A percentile compares a stretch with the other conserved stretches of the same genome.
Evolutionary conservation across 306 rosid genomes (phyloP).

Genomic region (Quercus ilex): DNA sequence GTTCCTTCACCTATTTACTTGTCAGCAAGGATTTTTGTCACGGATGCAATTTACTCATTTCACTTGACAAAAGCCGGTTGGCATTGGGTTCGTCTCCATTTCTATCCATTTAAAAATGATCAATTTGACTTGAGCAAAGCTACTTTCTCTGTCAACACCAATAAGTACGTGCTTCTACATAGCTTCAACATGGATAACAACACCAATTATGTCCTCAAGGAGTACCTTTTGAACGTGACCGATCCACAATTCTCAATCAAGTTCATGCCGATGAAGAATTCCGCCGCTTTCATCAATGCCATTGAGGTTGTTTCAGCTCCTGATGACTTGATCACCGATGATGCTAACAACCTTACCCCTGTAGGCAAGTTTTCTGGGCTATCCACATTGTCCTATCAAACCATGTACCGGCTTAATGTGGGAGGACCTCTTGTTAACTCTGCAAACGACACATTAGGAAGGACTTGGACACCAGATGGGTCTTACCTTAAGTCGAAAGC

Average conservation of each 20-base stretch:
- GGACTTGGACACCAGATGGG: constrained; percentile 50
- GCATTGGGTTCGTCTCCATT: constrained; percentile 65
- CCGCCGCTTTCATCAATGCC: constrained; percentile 53
- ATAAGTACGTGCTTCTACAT: constrained; percentile 51
- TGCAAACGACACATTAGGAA: constrained; percentile 40
- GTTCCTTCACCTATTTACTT: constrained; percentile 45
- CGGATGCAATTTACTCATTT: constrained; percentile 51
- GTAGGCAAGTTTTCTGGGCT: constrained; percentile 30
- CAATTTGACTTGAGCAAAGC: constrained; percentile 49
- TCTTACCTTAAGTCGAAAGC: constrained; percentile 29
- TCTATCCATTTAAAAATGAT: constrained; percentile 38
- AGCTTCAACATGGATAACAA: constrained; percentile 47
- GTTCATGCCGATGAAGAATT: constrained; percentile 47
- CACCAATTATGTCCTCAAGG: constrained; percentile 43
- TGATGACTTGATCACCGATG: constrained; percentile 26
- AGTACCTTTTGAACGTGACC: constrained; percentile 41
- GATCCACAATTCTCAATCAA: constrained; percentile 26
- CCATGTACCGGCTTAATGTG: constrained; percentile 39
- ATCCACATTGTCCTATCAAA: constrained; percentile 20
- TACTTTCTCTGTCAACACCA: constrained; percentile 47
- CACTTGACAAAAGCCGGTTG: constrained; percentile 50
- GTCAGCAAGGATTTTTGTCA: constrained; percentile 61
- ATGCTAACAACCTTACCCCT: constrained; percentile 25
- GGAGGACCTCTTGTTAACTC: constrained; percentile 54
- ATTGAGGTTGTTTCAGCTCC: constrained; percentile 58